phyloP scores from a whole-genome alignment of 2,329 filamentous ascomycete species.

The Arthrobotrys iridis region DNA sequence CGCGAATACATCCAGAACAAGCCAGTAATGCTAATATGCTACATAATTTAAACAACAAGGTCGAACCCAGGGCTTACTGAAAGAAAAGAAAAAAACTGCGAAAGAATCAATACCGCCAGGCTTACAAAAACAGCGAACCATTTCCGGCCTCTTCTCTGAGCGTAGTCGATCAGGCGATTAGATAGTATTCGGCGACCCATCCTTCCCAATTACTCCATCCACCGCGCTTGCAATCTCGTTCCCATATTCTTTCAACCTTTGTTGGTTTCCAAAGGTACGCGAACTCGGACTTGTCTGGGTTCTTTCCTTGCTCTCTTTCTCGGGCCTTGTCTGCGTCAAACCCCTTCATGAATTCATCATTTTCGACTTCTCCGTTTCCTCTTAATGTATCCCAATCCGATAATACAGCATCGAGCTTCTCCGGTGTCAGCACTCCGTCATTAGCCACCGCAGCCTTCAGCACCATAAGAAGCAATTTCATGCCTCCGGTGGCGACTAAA shows the following conservation, averaged over 20 bases:
- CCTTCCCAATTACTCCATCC: constrained; percentile 54
- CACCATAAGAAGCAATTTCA: constrained; percentile 35
- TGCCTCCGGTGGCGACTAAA: constrained; percentile 38
- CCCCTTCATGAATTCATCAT: constrained; percentile 27
- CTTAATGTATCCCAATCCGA: constrained; percentile 24
- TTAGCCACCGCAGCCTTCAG: constrained; percentile 18
- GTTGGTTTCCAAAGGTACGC: constrained; percentile 42
- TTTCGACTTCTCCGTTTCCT: constrained; percentile 5
- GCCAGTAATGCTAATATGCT: constrained; percentile 49
- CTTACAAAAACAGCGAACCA: background rate
- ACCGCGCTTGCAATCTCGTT: constrained; percentile 50
- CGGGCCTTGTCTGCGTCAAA: constrained; percentile 48
- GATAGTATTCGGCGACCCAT: constrained; percentile 51
- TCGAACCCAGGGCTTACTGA: too few species aligned
- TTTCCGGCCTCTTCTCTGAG: background rate
- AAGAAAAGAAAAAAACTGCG: background rate
- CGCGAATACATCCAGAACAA: constrained; percentile 8
- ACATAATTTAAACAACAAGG: constrained; percentile 26
- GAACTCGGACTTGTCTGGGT: constrained; percentile 43
- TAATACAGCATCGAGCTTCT: constrained; percentile 17
- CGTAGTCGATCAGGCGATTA: constrained; percentile 39
- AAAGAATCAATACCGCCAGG: background rate
- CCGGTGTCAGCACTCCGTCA: constrained; percentile 30
- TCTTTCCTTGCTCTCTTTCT: constrained; percentile 18
- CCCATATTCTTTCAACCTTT: constrained; percentile 46